Base-by-base conservation (phyloP, 1,284 basidiomycete genomes). In the Malassezia restricta region DNA sequence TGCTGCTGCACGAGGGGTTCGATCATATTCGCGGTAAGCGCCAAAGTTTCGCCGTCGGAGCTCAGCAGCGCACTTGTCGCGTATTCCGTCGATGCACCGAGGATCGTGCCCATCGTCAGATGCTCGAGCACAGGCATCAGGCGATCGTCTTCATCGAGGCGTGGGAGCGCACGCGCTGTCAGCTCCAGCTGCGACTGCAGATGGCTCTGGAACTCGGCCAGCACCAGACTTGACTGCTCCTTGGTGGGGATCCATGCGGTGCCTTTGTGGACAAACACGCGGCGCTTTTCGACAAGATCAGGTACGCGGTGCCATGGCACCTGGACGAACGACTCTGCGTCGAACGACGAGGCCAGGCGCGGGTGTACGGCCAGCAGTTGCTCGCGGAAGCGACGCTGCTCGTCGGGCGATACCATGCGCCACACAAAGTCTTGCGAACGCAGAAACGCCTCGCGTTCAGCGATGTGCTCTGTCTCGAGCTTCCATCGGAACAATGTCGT, bases 111-210 rank as follows among this genome's bases (percentile, higher is more conserved):
- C 74, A 89, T 83, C 7, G 89, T 92, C 12, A 99, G 80, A 72
- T 96, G 91, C 59, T 86, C 81, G 5, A 99, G 81, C 43, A 99
- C 83, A 17, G 92, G 92, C 14, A 90, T 75, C 4, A 99, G 77
- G 32, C 94, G 85, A 35, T 85, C 86, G 71, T 98, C 94, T 74
- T 96, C 92, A 64, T 98, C 92, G 47, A 99, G 77, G n/a, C 88
- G 81, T 1, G 91, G 91, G 5, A 98, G 79, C 24, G 83, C 82
- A 71, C 85, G 86, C 8, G 91, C 84, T 8, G 92, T 96, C 61
- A 87, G 87, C 77, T 92, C 85, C 31, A 98, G 79, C 12, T 85
- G 84, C 54, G 79, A 80, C 63, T 82, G 81, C n/a, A 98, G 76
- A 40, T 81, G 79, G 4, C 77, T 76, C 57, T 86, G 80, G 69